A percentile compares a stretch with the other conserved stretches of the same genome.
phyloP scores from a whole-genome alignment of 768 basidiomycete genomes.

The Piloderma croceum region DNA sequence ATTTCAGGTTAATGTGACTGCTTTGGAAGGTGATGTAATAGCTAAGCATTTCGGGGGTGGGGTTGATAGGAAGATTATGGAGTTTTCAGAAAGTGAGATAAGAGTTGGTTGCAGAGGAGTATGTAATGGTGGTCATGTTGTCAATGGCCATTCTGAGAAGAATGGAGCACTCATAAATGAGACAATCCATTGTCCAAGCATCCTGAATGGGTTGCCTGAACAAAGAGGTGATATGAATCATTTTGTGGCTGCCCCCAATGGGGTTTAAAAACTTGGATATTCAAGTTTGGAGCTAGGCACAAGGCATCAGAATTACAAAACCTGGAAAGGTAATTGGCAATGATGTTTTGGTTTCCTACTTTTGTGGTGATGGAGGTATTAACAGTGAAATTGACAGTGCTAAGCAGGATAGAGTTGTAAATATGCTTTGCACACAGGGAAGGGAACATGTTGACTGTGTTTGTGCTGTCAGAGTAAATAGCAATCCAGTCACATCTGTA shows the following conservation, averaged over 20 bases:
- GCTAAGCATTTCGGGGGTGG: conserved; percentile 33
- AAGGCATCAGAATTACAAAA: neutral
- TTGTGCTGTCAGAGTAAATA: conserved; percentile 26
- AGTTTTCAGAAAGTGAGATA: conserved; percentile 30
- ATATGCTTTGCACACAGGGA: conserved; percentile 8
- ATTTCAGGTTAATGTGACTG: conserved; percentile 33
- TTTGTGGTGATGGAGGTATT: conserved; percentile 9
- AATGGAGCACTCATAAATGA: conserved; percentile 27
- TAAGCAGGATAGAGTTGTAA: conserved; percentile 16
- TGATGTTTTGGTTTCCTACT: conserved; percentile 13
- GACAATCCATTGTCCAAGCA: conserved; percentile 31
- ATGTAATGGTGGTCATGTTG: conserved; percentile 14
- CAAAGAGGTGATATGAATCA: conserved; percentile 9
- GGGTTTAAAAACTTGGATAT: conserved; percentile 11
- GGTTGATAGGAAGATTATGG: conserved; percentile 31
- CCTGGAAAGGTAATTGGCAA: conserved; percentile 18
- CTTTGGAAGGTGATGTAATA: too few relatives aligned
- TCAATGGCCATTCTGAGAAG: conserved; percentile 29
- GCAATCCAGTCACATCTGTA: conserved; percentile 12
- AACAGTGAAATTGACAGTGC: conserved; percentile 8
- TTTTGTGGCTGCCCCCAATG: conserved; percentile 20
- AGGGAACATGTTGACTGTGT: conserved; percentile 31
- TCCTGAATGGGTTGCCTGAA: conserved; percentile 28
- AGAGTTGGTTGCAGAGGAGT: conserved; percentile 31
- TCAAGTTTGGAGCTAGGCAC: conserved; percentile 1